These are phyloP conservation scores for Cutaneotrichosporon sp. DNA, from an alignment of 1,284 basidiomycete species.

Conservation along the genomic window DNA sequence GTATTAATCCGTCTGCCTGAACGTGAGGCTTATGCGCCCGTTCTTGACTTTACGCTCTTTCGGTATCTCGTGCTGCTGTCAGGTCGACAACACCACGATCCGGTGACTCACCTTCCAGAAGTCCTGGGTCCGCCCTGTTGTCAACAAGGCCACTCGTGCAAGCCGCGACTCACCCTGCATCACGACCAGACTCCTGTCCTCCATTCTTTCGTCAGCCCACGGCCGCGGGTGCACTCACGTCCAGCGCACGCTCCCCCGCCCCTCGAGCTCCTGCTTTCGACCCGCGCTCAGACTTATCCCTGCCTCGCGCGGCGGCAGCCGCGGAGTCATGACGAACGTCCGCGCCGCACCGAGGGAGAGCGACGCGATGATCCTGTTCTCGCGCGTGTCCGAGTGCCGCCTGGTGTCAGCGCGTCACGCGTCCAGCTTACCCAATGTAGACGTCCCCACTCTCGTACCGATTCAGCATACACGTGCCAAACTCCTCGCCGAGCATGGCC, in stretches of 20 bases:
- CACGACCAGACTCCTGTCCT: constrained; percentile 53
- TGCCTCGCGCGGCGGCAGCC: constrained; percentile 22
- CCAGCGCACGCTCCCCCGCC: constrained; percentile 35
- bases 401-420: constrained; percentile 9
- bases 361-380: constrained; percentile 53
- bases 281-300: not conserved
- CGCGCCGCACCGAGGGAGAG: constrained; percentile 53
- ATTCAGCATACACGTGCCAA: constrained; percentile 57
- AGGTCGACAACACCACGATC: not conserved
- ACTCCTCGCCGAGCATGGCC: constrained; percentile 47
- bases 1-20: constrained; percentile 48
- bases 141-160: constrained; percentile 21
- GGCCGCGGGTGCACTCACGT: constrained; percentile 19
- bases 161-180: constrained; percentile 51
- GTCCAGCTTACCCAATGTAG: constrained; percentile 49
- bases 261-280: constrained; percentile 13
- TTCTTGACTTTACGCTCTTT: constrained; percentile 45
- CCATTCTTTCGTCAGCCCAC: constrained; percentile 33
- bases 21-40: constrained; percentile 51
- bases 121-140: constrained; percentile 47
- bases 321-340: constrained; percentile 53
- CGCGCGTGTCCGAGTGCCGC: constrained; percentile 35
- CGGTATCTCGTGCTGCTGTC: constrained; percentile 51
- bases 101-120: constrained; percentile 50
- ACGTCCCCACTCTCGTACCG: constrained; percentile 52